These are phyloP conservation scores for Bodo saltans DNA, from an alignment of 78 protist genomes.

Conservation along the genomic window DNA sequence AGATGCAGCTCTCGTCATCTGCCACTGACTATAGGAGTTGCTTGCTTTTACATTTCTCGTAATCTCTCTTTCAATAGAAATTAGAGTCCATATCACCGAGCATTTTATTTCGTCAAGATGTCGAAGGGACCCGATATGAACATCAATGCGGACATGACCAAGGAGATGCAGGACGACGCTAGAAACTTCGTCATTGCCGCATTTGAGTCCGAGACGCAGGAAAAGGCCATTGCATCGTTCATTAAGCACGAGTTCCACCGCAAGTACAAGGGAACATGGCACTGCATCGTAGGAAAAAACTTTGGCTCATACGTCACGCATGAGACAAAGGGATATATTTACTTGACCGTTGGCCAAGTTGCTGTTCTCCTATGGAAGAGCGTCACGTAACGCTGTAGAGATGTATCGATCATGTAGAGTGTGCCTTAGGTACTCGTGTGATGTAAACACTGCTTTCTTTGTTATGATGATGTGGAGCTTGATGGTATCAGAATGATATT, in stretches of 20 bases:
- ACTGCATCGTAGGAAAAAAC: conserved; percentile 55
- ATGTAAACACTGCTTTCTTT: no score
- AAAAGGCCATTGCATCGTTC: conserved; percentile 6
- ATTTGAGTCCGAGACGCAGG: not conserved
- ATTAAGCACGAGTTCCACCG: conserved; percentile 27
- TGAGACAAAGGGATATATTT: conserved; percentile 51
- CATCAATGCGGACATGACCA: conserved; percentile 30
- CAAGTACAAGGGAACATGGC: conserved; percentile 62
- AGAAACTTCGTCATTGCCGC: not conserved
- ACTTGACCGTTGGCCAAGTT: conserved; percentile 54
- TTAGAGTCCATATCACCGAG: no score
- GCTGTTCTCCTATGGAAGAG: conserved; percentile 54
- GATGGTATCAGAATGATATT: no score
- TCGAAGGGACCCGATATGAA: not conserved
- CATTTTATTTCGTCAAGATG: no score
- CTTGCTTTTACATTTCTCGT: no score
- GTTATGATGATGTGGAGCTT: no score
- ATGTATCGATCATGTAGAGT: no score
- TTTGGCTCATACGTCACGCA: conserved; percentile 68
- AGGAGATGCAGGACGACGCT: conserved; percentile 24
- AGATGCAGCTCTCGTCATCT: no score
- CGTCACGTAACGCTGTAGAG: not conserved
- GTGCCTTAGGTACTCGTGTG: no score
- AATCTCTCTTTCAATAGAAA: no score
- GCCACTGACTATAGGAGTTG: no score